These are phyloP conservation scores for Eucalyptus decipiens DNA, from an alignment of 345 rosid species.

Conservation along the genomic window DNA sequence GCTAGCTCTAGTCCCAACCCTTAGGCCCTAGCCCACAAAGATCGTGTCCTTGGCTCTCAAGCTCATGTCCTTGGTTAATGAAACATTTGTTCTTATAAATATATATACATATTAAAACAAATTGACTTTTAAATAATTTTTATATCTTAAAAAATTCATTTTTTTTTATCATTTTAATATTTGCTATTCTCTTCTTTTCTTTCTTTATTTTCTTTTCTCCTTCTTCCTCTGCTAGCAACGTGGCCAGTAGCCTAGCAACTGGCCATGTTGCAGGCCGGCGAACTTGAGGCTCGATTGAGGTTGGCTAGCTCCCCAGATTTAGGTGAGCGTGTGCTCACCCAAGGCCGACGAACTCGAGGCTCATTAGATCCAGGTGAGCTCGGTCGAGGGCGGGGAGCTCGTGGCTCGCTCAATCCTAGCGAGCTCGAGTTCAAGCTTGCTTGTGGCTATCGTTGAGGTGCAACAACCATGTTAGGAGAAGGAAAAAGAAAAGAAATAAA, in stretches of 20 bases:
- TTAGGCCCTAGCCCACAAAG: background rate
- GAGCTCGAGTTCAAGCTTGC: fast-evolving
- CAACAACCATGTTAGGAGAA: fast-evolving
- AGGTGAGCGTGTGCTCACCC: background rate
- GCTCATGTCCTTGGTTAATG: background rate
- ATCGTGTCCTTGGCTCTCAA: background rate
- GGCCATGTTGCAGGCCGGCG: fast-evolving
- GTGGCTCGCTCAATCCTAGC: background rate
- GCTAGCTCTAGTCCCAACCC: background rate
- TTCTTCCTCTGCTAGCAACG: fast-evolving
- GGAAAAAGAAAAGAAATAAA: no score
- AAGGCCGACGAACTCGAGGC: fast-evolving
- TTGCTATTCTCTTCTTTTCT: fast-evolving
- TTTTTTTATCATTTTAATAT: no score
- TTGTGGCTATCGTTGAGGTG: background rate
- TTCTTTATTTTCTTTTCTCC: background rate
- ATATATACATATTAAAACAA: no score
- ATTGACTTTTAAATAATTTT: no score
- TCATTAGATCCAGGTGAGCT: background rate
- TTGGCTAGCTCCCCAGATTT: fast-evolving
- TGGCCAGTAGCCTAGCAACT: background rate
- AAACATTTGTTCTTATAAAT: background rate
- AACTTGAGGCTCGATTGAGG: fast-evolving
- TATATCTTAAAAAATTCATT: no score
- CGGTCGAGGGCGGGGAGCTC: fast-evolving